Base-by-base conservation (phyloP, 768 basidiomycete species). In the Gymnopilus junonius region DNA sequence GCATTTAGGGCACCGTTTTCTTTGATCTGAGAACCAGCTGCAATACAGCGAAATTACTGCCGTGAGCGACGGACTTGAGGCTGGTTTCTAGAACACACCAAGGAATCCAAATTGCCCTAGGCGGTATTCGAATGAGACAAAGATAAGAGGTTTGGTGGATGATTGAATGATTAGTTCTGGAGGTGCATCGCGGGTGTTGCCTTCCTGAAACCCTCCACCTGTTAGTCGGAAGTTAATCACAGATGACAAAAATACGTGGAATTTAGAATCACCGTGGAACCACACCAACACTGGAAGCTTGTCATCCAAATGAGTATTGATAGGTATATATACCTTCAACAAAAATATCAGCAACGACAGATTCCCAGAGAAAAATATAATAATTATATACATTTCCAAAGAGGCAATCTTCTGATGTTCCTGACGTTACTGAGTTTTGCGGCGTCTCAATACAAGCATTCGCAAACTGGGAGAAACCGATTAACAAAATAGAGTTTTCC, bases 171-270 rank as follows among this genome's bases (percentile, higher is more conserved):
- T 68, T 25, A 72, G 61, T 32, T 77, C 72, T 1, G 79, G 75
- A 8, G 72, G 67, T 10, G 73, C 70, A 40, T 72, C 73, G 56
- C 72, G 75, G 11, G 75, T 75, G 46, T 70, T 74, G 29, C 80
- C 81, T 3, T 60, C 63, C 68, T 80, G 76, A 43, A 79, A 81
- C 11, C 81, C 81, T 3, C 81, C 81, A 32, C 81, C 80, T 82
- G 32, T 43, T n/a, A 42, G 40, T n/a, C n/a, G 27, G 25, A 21
- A 48, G 8, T 10, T 50, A 11, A 11, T 8, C 34, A 25, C 6
- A n/a, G 12, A 53, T 35, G 25, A 1, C 17, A 46, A 55, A 46
- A 32, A 43, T 42, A 25, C 48, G 15, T 45, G n/a, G 8, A 17
- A 25, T 71, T 21, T 43, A 21, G 12, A 17, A 34, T 39, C 46